Percentiles rank a stretch among this genome's conserved stretches.
These are phyloP conservation scores for Santalum album DNA, from an alignment of 164 flowering plant genomes.

Conservation along the genomic window DNA sequence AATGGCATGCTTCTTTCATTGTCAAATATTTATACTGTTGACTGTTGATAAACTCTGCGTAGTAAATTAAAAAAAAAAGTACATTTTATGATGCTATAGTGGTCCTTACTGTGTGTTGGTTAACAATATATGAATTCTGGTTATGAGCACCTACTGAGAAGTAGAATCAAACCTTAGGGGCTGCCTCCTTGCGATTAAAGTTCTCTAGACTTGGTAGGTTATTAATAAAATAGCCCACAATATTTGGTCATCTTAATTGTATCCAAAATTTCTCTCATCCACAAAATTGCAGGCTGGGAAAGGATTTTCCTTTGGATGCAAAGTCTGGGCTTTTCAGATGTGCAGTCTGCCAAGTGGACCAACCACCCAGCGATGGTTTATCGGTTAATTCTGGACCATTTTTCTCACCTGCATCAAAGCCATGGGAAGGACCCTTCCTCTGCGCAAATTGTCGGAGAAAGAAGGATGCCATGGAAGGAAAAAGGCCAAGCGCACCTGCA, in stretches of 20 bases:
- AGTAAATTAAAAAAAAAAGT: too few species aligned
- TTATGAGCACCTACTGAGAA: too few species aligned
- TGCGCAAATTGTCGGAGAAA: conserved; percentile 64
- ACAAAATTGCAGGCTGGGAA: conserved; percentile 61
- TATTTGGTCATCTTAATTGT: too few species aligned
- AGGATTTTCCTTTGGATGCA: conserved; percentile 40
- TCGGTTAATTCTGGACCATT: conserved; percentile 50
- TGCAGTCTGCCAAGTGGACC: conserved; percentile 87
- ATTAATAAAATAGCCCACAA: too few species aligned
- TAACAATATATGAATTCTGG: too few species aligned
- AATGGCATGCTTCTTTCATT: not conserved
- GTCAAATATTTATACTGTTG: too few species aligned
- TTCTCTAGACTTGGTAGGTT: too few species aligned
- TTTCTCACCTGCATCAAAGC: conserved; percentile 59
- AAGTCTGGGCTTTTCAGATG: conserved; percentile 62
- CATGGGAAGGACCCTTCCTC: conserved; percentile 80
- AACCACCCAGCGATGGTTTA: conserved; percentile 49
- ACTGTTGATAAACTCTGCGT: too few species aligned
- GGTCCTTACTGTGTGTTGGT: too few species aligned
- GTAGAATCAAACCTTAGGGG: too few species aligned
- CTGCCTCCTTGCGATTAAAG: too few species aligned
- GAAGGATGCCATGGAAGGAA: conserved; percentile 99
- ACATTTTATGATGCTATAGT: too few species aligned
- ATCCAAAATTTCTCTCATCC: not conserved
- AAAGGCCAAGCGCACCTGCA: conserved; percentile 43